Percentiles rank a stretch among this genome's conserved stretches.
Conservation (phyloP, 2,329 filamentous ascomycete genomes). For the Fusarium acutatum region DNA sequence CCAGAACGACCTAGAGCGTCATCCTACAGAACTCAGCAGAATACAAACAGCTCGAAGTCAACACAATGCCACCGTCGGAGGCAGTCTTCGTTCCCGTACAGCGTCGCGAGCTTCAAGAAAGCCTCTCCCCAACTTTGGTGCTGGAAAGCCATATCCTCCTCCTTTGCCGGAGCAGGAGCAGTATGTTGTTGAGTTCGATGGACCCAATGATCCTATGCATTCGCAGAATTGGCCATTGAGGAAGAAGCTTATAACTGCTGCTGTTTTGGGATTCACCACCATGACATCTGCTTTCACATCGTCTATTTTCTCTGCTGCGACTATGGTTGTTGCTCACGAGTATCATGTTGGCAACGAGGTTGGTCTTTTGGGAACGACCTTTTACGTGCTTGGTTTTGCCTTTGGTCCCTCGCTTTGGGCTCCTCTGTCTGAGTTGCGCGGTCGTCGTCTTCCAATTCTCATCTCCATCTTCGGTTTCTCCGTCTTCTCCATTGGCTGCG, state of each 20-base stretch:
- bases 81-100: slow-evolving; percentile 48
- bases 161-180: slow-evolving; percentile 74
- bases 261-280: slow-evolving; percentile 77
- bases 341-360: slow-evolving; percentile 71
- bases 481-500: slow-evolving; percentile 71
- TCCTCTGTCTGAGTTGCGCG: slow-evolving; percentile 76
- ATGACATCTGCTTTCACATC: slow-evolving; percentile 76
- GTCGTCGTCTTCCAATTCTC: slow-evolving; percentile 69
- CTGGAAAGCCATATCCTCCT: slow-evolving; percentile 78
- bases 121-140: slow-evolving; percentile 75
- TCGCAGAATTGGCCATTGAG: slow-evolving; percentile 85
- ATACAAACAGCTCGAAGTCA: slow-evolving; percentile 77
- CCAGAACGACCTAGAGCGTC: slow-evolving; percentile 72
- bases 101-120: slow-evolving; percentile 59
- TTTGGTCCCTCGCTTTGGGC: slow-evolving; percentile 78
- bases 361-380: slow-evolving; percentile 70
- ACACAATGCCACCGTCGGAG: slow-evolving; percentile 76
- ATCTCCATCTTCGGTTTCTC: slow-evolving; percentile 74
- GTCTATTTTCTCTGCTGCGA: slow-evolving; percentile 78
- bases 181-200: slow-evolving; percentile 87
- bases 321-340: slow-evolving; percentile 60
- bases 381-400: slow-evolving; percentile 77
- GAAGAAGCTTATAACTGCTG: slow-evolving; percentile 77
- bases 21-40: slow-evolving; percentile 73
- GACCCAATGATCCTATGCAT: slow-evolving; percentile 82